Evolutionary conservation across 805 yeast species (phyloP).

Genomic region (Kregervanrija delftensis): DNA sequence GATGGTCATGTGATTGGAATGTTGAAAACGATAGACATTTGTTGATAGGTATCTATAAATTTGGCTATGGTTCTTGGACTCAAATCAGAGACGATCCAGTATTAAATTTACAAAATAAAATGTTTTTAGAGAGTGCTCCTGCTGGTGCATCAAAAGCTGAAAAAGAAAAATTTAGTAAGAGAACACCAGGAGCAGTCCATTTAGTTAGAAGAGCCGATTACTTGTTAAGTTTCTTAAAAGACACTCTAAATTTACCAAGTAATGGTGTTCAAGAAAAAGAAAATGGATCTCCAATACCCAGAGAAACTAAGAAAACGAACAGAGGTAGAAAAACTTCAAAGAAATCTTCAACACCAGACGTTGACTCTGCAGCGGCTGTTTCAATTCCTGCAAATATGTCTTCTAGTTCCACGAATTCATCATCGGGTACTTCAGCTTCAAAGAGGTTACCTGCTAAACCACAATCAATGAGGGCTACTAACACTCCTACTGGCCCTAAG

Average conservation of each 20-base stretch:
- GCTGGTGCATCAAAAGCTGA: slow-evolving; percentile 30
- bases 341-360: slow-evolving; percentile 19
- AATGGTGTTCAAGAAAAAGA: slow-evolving; percentile 1
- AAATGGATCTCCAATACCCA: slow-evolving; percentile 7
- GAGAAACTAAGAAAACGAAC: slow-evolving; percentile 13
- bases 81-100: slow-evolving; percentile 95
- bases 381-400: neutral
- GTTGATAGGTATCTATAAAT: slow-evolving; percentile 78
- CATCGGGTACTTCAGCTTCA: neutral
- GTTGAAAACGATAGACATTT: slow-evolving; percentile 79
- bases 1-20: slow-evolving; percentile 89
- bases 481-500: slow-evolving; percentile 12
- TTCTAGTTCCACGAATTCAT: neutral
- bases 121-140: slow-evolving; percentile 51
- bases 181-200: slow-evolving; percentile 89
- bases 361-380: neutral
- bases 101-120: slow-evolving; percentile 75
- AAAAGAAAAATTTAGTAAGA: slow-evolving; percentile 39
- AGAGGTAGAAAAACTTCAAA: slow-evolving; percentile 18
- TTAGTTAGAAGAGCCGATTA: slow-evolving; percentile 88
- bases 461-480: neutral
- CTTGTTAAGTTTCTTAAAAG: slow-evolving; percentile 62
- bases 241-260: slow-evolving; percentile 17
- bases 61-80: slow-evolving; percentile 94
- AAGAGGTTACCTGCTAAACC: neutral